Base-by-base conservation (phyloP, 208 protist species). In the Leishmania turanica region DNA sequence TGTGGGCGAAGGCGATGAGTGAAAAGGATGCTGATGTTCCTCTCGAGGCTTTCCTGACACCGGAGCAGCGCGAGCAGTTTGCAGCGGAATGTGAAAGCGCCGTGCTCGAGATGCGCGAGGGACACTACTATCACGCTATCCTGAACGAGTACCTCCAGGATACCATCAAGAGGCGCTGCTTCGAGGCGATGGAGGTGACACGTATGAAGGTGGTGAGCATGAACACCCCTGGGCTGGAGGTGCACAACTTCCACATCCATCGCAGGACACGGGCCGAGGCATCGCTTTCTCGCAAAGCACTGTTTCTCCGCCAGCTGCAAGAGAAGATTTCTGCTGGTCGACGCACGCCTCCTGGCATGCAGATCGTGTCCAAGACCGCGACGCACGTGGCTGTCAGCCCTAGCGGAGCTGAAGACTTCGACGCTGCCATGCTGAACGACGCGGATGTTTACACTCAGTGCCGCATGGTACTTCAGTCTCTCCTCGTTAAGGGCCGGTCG, bases 241-340 rank as follows among this genome's bases (percentile, higher is more conserved):
- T 95, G 81, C 88, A 94, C 84, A 98, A 97, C 84, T 98, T 95
- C 84, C 91, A 96, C 75, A 82, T 95, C 11, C 81, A 82, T 47
- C 94, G 92, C 79, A 53, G 27, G 31, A 75, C 84, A 21, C 80
- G 84, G 66, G 72, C 78, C 24, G 69, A 79, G 47, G 74, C 84
- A 56, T 81, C 75, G 17, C 40, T 98, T 34, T 87, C 91, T 24
- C 84, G 87, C 79, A 98, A 98, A 80, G 68, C 96, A 31, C 81
- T 87, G n/a, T 96, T 97, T 78, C 40, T 98, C 71, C 85, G 96
- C 24, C 77, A 86, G 66, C 70, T 97, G 19, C 90, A 98, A 71
- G 64, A 82, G 47, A 83, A 84, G 49, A 73, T 85, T 6, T 19
- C 75, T 31, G 71, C n/a, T 19, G 81, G 83, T 24, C 65, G 58